Base-by-base conservation (phyloP, 345 rosid genomes). In the Turritis glabra region DNA sequence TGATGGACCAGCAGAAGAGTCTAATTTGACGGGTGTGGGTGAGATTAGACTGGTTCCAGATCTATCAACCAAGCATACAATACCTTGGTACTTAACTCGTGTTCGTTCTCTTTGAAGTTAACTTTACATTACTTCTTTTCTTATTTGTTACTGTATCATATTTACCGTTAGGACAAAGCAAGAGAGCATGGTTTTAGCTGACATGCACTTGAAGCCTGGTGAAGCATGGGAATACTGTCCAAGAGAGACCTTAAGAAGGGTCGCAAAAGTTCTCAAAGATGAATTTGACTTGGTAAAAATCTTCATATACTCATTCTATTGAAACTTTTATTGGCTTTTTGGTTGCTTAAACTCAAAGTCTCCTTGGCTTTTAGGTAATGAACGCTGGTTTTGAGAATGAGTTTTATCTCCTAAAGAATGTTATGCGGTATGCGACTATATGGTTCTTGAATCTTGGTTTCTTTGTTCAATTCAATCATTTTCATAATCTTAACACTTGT, bases 321-420 rank as follows among this genome's bases (percentile, higher is more conserved):
- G 43, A 46, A 27, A 70, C 21, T 17, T 59, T 32, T 47, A 12
- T 35, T 48, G 35, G 8, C 59, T 26, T 58, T 6, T 43, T 27
- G 5, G 44, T 47, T 58, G 35, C 64, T 70, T 67, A 8, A 71
- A 14, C 75, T 56, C 67, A 51, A 52, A 41, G 8, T 33, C 40
- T 21, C 19, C 53, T 30, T 18, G 61, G 32, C 11, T 64, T 57
- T 43, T 83, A 94, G 98, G 88, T 80, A 54, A 80, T 95, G 92
- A 88, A 92, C 81, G 96, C 99, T n/a, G 99, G 99, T 68, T 95
- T 92, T 75, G 99, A 95, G 77, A 92, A 82, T 74, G 99, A 95
- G 81, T 95, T 95, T 79, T 82, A 82, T 73, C 87, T 95, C 74
- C 87, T 95, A 74, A 89, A 90, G 85, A 88, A 80, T 71, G 77